Base-by-base conservation (phyloP, 192 early-diverging fungal genomes). In the Thoreauomyces humboldtii region DNA sequence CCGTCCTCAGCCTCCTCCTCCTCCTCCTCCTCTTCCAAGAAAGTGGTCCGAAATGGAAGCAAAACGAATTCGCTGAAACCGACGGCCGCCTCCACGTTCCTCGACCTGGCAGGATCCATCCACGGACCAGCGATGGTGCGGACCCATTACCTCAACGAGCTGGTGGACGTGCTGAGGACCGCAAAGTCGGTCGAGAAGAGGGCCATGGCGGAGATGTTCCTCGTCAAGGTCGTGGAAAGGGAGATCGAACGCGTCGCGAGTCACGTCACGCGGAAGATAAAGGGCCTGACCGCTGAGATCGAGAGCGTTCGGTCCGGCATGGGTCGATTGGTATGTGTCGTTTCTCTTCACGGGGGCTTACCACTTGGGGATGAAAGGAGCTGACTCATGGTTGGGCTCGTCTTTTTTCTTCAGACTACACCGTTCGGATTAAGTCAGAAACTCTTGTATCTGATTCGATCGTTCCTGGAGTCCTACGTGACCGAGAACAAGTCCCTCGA, bases 141-240 rank as follows among this genome's bases (percentile, higher is more conserved):
- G 33, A 61, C 21, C 12, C 38, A 45, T 14, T 61, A 61, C 47
- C 27, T 61, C 43, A 21, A 14, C n/a, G 31, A 34, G 31, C 35
- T 35, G 55, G 7, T 57, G 28, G 55, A 57, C 19, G 55, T 37
- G 55, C 33, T 57, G 32, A 2, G 55, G 9, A 52, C 50, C 19
- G 55, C 34, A 36, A 37, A 57, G 34, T 15, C 19, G 31, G 32
- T 2, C 11, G 61, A 48, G 24, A 63, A 51, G 46, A 28, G 61
- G 7, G 48, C 17, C 31, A 48, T 48, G 35, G 46, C 46, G 7
- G 61, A 63, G 48, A 34, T 33, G 42, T 63, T 52, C 34, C 2
- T 63, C 2, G 19, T 63, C 19, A 63, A 63, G 35, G 47, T 51
- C 2, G 15, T 53, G 21, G 61, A 63, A 37, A 63, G 52, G 52